phyloP scores from a whole-genome alignment of 2,329 filamentous ascomycete species.

The Aquanectria penicillioides region DNA sequence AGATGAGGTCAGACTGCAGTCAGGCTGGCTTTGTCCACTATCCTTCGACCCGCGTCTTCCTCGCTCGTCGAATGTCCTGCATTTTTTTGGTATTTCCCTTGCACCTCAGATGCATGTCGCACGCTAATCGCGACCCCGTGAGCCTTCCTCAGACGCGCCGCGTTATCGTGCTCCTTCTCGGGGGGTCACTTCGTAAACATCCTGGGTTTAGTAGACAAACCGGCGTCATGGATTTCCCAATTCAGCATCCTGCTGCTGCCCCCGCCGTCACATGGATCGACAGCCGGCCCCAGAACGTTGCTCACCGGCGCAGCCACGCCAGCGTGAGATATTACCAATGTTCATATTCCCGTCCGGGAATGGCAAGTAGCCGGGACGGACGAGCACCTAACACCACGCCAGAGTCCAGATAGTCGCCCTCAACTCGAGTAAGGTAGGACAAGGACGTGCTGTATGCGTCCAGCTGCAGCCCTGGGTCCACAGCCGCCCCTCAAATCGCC shows the following conservation, averaged over 20 bases:
- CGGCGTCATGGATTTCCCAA: conserved; percentile 41
- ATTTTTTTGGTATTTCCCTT: conserved; percentile 13
- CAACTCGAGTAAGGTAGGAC: conserved; percentile 20
- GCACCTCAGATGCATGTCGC: conserved; percentile 23
- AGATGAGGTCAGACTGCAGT: conserved; percentile 32
- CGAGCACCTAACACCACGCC: conserved; percentile 7
- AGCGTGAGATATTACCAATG: conserved; percentile 37
- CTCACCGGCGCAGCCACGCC: conserved; percentile 41
- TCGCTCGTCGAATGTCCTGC: conserved; percentile 5
- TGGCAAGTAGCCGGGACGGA: conserved; percentile 9
- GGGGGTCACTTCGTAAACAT: conserved; percentile 26
- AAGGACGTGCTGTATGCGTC: conserved; percentile 27
- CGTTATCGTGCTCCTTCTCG: conserved; percentile 29
- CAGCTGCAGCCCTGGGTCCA: conserved; percentile 22
- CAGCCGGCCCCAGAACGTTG: conserved; percentile 29
- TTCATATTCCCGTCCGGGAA: conserved; percentile 25
- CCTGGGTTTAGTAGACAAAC: conserved; percentile 29
- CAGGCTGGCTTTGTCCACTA: conserved; percentile 13
- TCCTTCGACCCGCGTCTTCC: conserved; percentile 8
- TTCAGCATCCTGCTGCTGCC: conserved; percentile 37
- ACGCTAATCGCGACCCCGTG: conserved; percentile 42
- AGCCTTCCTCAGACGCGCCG: conserved; percentile 33
- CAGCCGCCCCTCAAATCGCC: conserved; percentile 14
- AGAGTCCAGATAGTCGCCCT: conserved; percentile 15
- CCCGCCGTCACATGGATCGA: conserved; percentile 41